These are phyloP conservation scores for Combretum micranthum DNA, from an alignment of 345 rosid species.

Conservation along the genomic window DNA sequence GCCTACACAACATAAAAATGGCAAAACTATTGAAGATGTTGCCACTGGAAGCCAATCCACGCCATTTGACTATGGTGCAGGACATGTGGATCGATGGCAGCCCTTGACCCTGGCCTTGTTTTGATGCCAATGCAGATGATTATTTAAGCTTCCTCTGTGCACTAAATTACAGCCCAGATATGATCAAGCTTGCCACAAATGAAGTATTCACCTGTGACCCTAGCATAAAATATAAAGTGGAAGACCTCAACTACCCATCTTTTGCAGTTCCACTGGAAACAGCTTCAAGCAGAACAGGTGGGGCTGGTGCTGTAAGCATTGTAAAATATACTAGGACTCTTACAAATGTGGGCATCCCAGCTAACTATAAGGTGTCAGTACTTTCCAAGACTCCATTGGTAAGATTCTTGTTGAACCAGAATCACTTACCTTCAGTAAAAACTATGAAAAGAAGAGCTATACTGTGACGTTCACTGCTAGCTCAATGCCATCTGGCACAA, in stretches of 20 bases:
- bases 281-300: slow-evolving; percentile 35
- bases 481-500: slow-evolving; percentile 58
- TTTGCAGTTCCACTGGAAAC: slow-evolving; percentile 49
- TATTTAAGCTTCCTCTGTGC: slow-evolving; percentile 56
- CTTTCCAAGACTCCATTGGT: slow-evolving; percentile 33
- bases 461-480: slow-evolving; percentile 41
- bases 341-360: slow-evolving; percentile 49
- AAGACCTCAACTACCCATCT: slow-evolving; percentile 60
- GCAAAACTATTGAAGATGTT: slow-evolving; percentile 30
- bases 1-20: slow-evolving; percentile 39
- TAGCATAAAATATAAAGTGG: slow-evolving; percentile 30
- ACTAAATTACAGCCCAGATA: slow-evolving; percentile 34
- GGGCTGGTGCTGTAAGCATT: slow-evolving; percentile 25
- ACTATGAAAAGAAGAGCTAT: slow-evolving; percentile 44
- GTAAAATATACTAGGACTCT: slow-evolving; percentile 48
- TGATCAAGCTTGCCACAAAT: slow-evolving; percentile 34
- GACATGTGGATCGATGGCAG: slow-evolving; percentile 50
- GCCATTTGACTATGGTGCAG: slow-evolving; percentile 58
- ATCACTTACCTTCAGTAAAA: slow-evolving; percentile 29
- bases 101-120: slow-evolving; percentile 64
- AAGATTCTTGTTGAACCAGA: slow-evolving; percentile 46
- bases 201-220: slow-evolving; percentile 32
- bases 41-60: slow-evolving; percentile 41
- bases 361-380: slow-evolving; percentile 35
- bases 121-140: slow-evolving; percentile 43